Percentiles rank a stretch among this genome's conserved stretches.
Evolutionary conservation across 257 asterid species (phyloP).

Genomic region (Vinca minor): DNA sequence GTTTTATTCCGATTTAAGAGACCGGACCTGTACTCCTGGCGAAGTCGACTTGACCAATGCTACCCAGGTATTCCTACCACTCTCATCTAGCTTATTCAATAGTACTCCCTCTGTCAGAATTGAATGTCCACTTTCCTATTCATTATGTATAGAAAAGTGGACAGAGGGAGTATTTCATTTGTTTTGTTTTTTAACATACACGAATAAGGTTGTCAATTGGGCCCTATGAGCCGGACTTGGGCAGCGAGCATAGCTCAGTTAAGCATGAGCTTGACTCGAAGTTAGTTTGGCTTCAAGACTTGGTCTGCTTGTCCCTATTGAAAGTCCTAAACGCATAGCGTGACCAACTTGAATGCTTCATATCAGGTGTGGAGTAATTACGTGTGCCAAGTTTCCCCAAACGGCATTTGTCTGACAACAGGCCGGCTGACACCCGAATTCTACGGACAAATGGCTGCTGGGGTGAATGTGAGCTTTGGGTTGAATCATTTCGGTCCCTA

Average conservation of each 20-base stretch:
- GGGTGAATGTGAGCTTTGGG: constrained; percentile 62
- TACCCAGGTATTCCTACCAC: constrained; percentile 51
- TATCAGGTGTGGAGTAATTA: constrained; percentile 65
- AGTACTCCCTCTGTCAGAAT: too few species aligned
- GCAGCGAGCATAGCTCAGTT: too few species aligned
- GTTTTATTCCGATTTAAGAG: constrained; percentile 45
- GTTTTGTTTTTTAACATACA: too few species aligned
- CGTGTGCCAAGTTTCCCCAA: constrained; percentile 58
- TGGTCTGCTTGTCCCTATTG: too few species aligned
- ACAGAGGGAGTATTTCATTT: too few species aligned
- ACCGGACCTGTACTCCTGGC: constrained; percentile 47
- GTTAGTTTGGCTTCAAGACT: too few species aligned
- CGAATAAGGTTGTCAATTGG: too few species aligned
- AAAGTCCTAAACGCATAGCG: too few species aligned
- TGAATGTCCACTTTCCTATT: too few species aligned
- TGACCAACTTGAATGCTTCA: neutral
- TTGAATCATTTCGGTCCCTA: constrained; percentile 54
- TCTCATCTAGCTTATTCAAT: neutral
- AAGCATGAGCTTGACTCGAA: too few species aligned
- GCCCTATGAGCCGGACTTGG: too few species aligned
- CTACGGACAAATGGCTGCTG: constrained; percentile 57
- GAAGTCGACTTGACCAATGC: constrained; percentile 73
- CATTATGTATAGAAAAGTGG: too few species aligned
- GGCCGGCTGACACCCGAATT: constrained; percentile 75
- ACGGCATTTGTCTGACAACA: constrained; percentile 43